Evolutionary conservation across 2,329 filamentous ascomycete species (phyloP), one percentile per base, ranked within the genome.

Genomic region (Epichloe uncinata): DNA sequence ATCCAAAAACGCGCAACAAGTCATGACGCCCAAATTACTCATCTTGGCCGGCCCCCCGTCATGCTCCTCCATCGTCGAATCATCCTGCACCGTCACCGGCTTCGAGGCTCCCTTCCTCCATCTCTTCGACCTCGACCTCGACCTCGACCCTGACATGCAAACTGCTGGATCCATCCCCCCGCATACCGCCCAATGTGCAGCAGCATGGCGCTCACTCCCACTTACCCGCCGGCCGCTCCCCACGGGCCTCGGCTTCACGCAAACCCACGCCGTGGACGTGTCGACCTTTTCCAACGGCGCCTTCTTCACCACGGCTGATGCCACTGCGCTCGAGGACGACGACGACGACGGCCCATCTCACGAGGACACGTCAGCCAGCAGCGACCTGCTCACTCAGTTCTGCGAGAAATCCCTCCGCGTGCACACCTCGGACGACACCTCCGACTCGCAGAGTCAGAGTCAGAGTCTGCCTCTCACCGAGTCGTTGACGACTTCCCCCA

Each of bases 391-490:
- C 3, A 75, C 78, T 3, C 75, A 82, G 50, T 94, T 93, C 63
- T 85, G 87, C 58, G 79, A 93, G 55, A 80, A 91, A 58, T 93
- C 87, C 0, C 74, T 94, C 45, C 77, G 81, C 2, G 68, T 84
- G 13, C 80, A 94, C 61, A 75, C 80, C 13, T 64, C 84, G 4
- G 66, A 76, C 1, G 84, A 81, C 0, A 85, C 82, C 1, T 77
- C 84, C 52, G 68, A 82, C 16, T 35, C 15, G 15, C 35, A 34
- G 60, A 62, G 61, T 34, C 54, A 26, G 22, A 26, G 22, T 66
- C 36, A 55, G 60, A 62, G 61, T 35, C 53, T 66, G 36, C 54
- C 60, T 18, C 53, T 55, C 15, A 52, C 55, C 2, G 52, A 55
- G 3, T 53, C 54, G 1, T 59, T 58, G 20, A 55, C 57, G 22